Evolutionary conservation across 805 yeast species (phyloP).

Genomic region (Peterozyma toletana): DNA sequence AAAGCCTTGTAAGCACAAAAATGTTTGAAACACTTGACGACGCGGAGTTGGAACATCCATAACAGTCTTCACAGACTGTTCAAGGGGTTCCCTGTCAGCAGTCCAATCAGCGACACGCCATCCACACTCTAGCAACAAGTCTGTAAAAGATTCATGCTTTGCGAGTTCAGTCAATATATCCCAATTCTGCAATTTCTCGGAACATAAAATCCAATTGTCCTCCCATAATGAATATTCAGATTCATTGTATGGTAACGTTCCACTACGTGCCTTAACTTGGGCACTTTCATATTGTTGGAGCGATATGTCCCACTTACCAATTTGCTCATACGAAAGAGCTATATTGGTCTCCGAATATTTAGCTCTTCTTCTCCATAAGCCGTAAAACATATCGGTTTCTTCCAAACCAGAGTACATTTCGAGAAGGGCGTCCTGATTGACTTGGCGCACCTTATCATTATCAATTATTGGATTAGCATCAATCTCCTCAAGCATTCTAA

Average conservation of each 20-base stretch:
- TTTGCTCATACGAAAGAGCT: slow-evolving; percentile 89
- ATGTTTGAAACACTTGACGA: slow-evolving; percentile 91
- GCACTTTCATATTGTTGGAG: slow-evolving; percentile 92
- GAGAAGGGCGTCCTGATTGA: slow-evolving; percentile 82
- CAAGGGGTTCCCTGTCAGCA: slow-evolving; percentile 88
- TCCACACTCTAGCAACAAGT: slow-evolving; percentile 92
- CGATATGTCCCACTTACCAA: slow-evolving; percentile 93
- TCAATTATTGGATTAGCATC: slow-evolving; percentile 53
- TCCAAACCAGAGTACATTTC: slow-evolving; percentile 84
- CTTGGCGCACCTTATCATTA: slow-evolving; percentile 70
- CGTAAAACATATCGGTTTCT: slow-evolving; percentile 96
- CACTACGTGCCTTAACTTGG: slow-evolving; percentile 92
- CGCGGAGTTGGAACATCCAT: slow-evolving; percentile 99
- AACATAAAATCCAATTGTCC: slow-evolving; percentile 96
- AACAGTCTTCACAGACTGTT: slow-evolving; percentile 88
- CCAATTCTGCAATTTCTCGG: slow-evolving; percentile 97
- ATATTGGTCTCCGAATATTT: slow-evolving; percentile 89
- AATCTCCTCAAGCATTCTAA: slow-evolving; percentile 74
- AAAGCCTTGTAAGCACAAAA: slow-evolving; percentile 85
- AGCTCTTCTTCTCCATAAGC: slow-evolving; percentile 95
- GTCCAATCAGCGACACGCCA: slow-evolving; percentile 99
- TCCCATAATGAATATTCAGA: slow-evolving; percentile 96
- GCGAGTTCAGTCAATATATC: slow-evolving; percentile 94
- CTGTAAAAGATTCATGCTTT: slow-evolving; percentile 96
- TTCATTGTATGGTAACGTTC: slow-evolving; percentile 91